Conservation (phyloP, 2,329 filamentous ascomycete species). For the Colletotrichum sansevieriae region DNA sequence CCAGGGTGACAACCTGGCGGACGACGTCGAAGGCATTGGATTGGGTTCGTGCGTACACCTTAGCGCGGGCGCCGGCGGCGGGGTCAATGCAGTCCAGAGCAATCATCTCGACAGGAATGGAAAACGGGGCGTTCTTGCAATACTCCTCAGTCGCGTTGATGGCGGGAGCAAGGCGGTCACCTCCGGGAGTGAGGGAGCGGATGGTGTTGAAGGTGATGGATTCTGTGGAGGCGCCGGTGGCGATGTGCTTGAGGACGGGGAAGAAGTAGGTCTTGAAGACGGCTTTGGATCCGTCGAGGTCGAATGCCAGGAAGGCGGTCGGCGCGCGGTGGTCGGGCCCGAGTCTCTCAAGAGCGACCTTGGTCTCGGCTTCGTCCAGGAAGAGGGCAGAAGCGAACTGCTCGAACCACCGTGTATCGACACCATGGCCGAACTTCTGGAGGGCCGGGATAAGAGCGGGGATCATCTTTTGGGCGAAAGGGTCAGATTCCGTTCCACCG, state of each 20-base stretch:
- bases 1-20: constrained; percentile 45
- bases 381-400: constrained; percentile 44
- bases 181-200: constrained; percentile 43
- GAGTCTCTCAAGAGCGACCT: constrained; percentile 34
- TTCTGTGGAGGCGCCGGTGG: constrained; percentile 43
- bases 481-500: constrained; percentile 33
- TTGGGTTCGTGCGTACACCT: constrained; percentile 46
- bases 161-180: constrained; percentile 40
- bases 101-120: constrained; percentile 46
- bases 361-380: constrained; percentile 41
- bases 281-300: constrained; percentile 44
- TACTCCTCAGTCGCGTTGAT: constrained; percentile 43
- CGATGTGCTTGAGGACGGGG: constrained; percentile 46
- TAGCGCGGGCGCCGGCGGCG: constrained; percentile 45
- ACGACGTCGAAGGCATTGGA: constrained; percentile 46
- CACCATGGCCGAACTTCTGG: constrained; percentile 23
- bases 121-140: constrained; percentile 41
- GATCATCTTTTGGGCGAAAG: constrained; percentile 41
- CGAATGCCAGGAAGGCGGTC: constrained; percentile 45
- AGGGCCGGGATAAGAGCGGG: constrained; percentile 36
- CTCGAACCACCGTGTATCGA: constrained; percentile 44
- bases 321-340: constrained; percentile 43
- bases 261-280: constrained; percentile 47
- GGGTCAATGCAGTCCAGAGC: constrained; percentile 47
- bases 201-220: constrained; percentile 44